Conservation (phyloP, 805 yeast genomes). For the Candida ipomoeae region DNA sequence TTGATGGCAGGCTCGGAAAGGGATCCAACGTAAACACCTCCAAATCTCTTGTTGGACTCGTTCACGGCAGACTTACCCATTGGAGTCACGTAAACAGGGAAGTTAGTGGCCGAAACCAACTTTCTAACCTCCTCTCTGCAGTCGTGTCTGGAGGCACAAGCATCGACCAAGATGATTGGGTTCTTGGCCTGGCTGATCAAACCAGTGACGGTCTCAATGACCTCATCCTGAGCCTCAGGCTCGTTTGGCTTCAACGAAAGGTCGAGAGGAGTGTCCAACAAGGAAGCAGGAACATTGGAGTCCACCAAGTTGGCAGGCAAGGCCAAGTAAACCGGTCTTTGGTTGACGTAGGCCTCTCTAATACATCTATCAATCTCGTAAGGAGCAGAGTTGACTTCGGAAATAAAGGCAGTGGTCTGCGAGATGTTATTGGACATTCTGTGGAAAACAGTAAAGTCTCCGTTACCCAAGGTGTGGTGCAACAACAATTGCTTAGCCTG, state of each 20-base stretch:
- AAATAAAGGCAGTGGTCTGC: constrained; percentile 59
- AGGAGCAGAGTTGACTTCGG: constrained; percentile 63
- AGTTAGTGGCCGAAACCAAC: constrained; percentile 64
- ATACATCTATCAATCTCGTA: constrained; percentile 69
- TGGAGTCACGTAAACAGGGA: constrained; percentile 83
- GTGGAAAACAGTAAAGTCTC: constrained; percentile 74
- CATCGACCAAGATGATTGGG: constrained; percentile 79
- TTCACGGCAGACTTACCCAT: constrained; percentile 83
- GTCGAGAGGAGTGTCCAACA: constrained; percentile 63
- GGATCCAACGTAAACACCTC: constrained; percentile 86
- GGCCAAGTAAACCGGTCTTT: constrained; percentile 80
- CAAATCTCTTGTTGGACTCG: constrained; percentile 54
- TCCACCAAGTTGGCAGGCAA: constrained; percentile 80
- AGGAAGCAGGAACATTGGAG: constrained; percentile 50
- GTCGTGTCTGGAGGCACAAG: constrained; percentile 78
- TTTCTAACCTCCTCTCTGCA: constrained; percentile 59
- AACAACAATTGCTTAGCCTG: constrained; percentile 68
- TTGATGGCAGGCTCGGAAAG: constrained; percentile 69
- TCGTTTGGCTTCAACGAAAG: constrained; percentile 56
- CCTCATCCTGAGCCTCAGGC: constrained; percentile 59
- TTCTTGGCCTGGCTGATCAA: constrained; percentile 56
- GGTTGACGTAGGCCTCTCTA: constrained; percentile 63
- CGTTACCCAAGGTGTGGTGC: constrained; percentile 83
- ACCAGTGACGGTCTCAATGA: constrained; percentile 45
- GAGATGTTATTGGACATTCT: constrained; percentile 74